Percentiles rank a stretch among this genome's conserved stretches.
Evolutionary conservation across 2,329 filamentous ascomycete species (phyloP).

Genomic region (Sphaerulina vaccinii): DNA sequence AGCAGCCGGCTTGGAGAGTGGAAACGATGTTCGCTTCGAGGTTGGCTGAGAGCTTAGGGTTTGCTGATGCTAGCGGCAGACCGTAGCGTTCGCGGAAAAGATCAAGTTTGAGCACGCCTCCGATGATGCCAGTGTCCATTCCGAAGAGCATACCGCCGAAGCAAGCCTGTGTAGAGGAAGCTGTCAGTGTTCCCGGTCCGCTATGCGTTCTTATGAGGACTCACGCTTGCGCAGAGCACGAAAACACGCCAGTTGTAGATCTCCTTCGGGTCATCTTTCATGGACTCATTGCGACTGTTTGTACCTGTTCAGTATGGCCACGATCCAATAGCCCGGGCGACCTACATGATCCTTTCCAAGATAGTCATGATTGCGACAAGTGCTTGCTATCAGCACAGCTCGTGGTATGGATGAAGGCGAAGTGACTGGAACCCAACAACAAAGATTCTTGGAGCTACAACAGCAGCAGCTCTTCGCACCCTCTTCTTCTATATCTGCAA

Average conservation of each 20-base stretch:
- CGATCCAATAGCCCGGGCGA: background rate
- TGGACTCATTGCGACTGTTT: constrained; percentile 62
- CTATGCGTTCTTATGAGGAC: constrained; percentile 46
- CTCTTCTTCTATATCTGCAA: constrained; percentile 11
- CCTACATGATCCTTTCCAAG: constrained; percentile 15
- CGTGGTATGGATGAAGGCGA: background rate
- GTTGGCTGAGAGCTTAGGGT: constrained; percentile 22
- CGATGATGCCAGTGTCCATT: constrained; percentile 66
- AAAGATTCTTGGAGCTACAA: background rate
- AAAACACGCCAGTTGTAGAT: constrained; percentile 71
- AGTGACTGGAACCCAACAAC: background rate
- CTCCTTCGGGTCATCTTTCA: constrained; percentile 64
- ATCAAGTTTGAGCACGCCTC: constrained; percentile 63
- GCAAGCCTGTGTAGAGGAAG: constrained; percentile 45
- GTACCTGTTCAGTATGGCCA: background rate
- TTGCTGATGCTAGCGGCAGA: constrained; percentile 39
- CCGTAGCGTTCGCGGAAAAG: constrained; percentile 59
- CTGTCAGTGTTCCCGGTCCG: no score
- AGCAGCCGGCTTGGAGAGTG: constrained; percentile 71
- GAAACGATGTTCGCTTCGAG: constrained; percentile 60
- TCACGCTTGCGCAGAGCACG: constrained; percentile 57
- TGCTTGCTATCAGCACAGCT: background rate
- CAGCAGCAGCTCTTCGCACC: constrained; percentile 4
- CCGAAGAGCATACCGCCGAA: constrained; percentile 70
- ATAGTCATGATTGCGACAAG: constrained; percentile 13